These are phyloP conservation scores for Solidago caesia DNA, from an alignment of 129 eudicot species.

Conservation along the genomic window DNA sequence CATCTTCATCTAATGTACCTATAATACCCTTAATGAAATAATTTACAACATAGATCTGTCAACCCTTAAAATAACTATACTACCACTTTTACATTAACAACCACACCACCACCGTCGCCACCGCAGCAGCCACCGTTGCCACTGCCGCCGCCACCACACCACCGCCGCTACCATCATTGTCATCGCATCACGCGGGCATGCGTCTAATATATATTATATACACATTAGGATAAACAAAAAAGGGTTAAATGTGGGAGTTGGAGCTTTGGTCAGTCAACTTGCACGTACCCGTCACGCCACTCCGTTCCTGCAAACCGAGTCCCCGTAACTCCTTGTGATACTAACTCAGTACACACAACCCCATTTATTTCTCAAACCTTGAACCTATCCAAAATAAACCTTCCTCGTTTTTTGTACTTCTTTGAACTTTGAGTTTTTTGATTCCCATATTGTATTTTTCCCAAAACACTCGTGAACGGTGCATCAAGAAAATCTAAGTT, in stretches of 20 bases:
- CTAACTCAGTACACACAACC: conserved; percentile 18
- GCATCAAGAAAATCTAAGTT: not conserved
- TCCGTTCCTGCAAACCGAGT: conserved; percentile 40
- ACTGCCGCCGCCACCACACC: too few relatives aligned
- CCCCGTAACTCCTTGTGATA: conserved; percentile 35
- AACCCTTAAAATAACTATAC: too few relatives aligned
- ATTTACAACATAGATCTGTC: too few relatives aligned
- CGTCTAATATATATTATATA: too few relatives aligned
- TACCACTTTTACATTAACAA: too few relatives aligned
- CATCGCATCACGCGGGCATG: too few relatives aligned
- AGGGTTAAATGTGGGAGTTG: not conserved
- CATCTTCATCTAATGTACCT: too few relatives aligned
- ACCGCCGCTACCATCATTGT: too few relatives aligned
- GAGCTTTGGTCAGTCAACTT: conserved; percentile 27
- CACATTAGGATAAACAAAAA: too few relatives aligned
- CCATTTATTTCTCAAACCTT: conserved; percentile 28
- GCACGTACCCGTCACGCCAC: conserved; percentile 51
- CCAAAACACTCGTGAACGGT: not conserved
- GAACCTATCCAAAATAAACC: conserved; percentile 26
- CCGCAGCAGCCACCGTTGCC: too few relatives aligned
- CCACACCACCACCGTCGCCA: too few relatives aligned
- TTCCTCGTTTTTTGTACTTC: conserved; percentile 23
- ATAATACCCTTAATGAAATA: too few relatives aligned
- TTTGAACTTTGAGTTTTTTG: conserved; percentile 15
- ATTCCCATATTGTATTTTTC: not conserved